phyloP scores from a whole-genome alignment of 1,284 basidiomycete genomes.

The Cerrena zonata region DNA sequence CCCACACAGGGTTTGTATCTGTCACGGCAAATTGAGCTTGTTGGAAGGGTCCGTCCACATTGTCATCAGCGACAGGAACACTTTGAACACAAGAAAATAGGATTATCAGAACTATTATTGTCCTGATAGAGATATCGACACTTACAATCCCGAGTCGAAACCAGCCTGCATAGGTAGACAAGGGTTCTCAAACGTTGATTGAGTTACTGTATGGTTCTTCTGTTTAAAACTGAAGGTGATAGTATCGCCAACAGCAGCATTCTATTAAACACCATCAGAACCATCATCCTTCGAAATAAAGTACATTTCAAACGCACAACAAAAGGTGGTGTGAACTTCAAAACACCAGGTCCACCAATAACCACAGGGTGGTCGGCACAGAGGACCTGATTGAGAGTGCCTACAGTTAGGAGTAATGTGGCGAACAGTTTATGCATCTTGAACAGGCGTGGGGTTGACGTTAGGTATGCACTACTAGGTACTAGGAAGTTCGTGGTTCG shows the following conservation, averaged over 20 bases:
- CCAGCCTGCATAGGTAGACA: conserved; percentile 39
- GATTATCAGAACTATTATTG: neutral
- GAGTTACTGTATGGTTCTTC: conserved; percentile 62
- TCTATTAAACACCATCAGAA: conserved; percentile 25
- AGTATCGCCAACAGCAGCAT: conserved; percentile 41
- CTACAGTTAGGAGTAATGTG: conserved; percentile 22
- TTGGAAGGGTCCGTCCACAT: conserved; percentile 40
- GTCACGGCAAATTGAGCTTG: conserved; percentile 38
- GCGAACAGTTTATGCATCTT: conserved; percentile 10
- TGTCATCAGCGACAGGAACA: conserved; percentile 42
- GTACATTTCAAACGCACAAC: conserved; percentile 36
- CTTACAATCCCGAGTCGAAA: conserved; percentile 57
- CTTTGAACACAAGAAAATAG: conserved; percentile 22
- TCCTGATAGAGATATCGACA: too few species aligned
- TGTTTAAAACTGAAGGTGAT: conserved; percentile 52
- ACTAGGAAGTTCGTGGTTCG: neutral
- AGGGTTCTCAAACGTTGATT: conserved; percentile 49
- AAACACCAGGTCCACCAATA: conserved; percentile 47
- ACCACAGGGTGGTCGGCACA: conserved; percentile 41
- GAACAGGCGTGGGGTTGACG: neutral
- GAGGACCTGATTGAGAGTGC: conserved; percentile 19
- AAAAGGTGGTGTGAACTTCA: conserved; percentile 40
- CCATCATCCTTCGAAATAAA: conserved; percentile 1
- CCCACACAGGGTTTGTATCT: conserved; percentile 52
- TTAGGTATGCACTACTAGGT: neutral